Percentiles rank a stretch among this genome's conserved stretches.
phyloP scores from a whole-genome alignment of 164 flowering plant genomes.

The Vitis amurensis region DNA sequence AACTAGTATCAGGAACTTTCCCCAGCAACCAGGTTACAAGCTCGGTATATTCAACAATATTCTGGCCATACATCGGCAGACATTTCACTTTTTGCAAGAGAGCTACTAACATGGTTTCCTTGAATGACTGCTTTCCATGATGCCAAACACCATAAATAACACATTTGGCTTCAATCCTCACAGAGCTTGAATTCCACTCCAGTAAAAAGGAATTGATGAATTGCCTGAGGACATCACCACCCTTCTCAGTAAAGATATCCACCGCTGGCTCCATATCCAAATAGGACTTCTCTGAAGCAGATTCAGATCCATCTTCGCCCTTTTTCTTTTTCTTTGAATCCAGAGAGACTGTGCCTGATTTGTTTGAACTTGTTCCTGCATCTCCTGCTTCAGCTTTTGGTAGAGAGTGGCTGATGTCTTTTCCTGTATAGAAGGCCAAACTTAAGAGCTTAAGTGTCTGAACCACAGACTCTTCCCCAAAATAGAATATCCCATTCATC shows the following conservation, averaged over 20 bases:
- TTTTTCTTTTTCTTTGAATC: conserved; percentile 93
- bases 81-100: conserved; percentile 69
- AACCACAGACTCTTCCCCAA: conserved; percentile 87
- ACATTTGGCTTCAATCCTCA: conserved; percentile 82
- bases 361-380: conserved; percentile 54
- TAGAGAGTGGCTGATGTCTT: conserved; percentile 48
- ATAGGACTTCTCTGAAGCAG: conserved; percentile 74
- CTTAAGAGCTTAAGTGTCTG: conserved; percentile 83
- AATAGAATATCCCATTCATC: conserved; percentile 73
- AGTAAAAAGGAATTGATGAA: conserved; percentile 84
- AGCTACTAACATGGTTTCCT: conserved; percentile 62
- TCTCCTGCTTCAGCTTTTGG: conserved; percentile 80
- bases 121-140: conserved; percentile 79
- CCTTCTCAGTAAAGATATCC: conserved; percentile 65
- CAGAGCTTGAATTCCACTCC: conserved; percentile 92
- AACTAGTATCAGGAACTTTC: conserved; percentile 58
- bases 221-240: conserved; percentile 59
- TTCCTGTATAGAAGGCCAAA: conserved; percentile 85
- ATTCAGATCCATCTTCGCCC: conserved; percentile 78
- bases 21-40: conserved; percentile 76
- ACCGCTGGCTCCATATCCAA: conserved; percentile 88
- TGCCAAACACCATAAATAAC: conserved; percentile 90
- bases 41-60: conserved; percentile 85
- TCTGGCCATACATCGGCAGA: conserved; percentile 95
- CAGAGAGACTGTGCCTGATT: conserved; percentile 47